These are phyloP conservation scores for Cordyceps pruinosa DNA, from an alignment of 2,329 filamentous ascomycete genomes.

Conservation along the genomic window DNA sequence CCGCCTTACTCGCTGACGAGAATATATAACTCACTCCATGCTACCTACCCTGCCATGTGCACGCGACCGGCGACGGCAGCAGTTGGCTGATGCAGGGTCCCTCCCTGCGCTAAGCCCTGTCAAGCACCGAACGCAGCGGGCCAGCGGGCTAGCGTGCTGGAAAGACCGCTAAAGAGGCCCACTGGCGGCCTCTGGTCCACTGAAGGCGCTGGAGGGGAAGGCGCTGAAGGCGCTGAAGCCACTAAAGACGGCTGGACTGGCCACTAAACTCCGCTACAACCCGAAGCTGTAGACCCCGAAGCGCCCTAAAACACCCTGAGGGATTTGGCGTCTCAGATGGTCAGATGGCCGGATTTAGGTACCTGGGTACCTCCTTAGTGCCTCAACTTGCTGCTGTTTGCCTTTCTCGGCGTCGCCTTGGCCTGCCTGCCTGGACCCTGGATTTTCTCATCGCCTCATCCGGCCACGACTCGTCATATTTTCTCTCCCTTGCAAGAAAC, in stretches of 20 bases:
- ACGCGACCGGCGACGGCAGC: no score
- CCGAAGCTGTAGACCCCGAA: not conserved
- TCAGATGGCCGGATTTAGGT: no score
- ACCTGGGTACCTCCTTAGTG: no score
- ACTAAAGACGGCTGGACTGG: no score
- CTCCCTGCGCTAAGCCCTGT: not conserved
- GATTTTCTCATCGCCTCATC: not conserved
- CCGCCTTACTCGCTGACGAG: no score
- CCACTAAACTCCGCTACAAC: not conserved
- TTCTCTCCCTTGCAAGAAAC: not conserved
- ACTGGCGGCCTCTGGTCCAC: not conserved
- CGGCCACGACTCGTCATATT: not conserved
- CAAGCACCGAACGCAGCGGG: not conserved
- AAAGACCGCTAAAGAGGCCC: not conserved
- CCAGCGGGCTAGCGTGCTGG: not conserved
- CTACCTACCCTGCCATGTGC: no score
- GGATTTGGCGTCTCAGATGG: no score
- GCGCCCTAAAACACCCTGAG: not conserved
- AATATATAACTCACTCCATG: no score
- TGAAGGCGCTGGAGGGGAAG: no score
- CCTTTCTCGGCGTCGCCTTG: not conserved
- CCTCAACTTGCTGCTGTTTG: no score
- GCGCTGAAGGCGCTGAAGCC: no score
- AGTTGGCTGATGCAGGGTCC: no score
- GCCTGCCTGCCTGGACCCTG: not conserved